phyloP scores from a whole-genome alignment of 768 basidiomycete species.

The Mycena indigotica region DNA sequence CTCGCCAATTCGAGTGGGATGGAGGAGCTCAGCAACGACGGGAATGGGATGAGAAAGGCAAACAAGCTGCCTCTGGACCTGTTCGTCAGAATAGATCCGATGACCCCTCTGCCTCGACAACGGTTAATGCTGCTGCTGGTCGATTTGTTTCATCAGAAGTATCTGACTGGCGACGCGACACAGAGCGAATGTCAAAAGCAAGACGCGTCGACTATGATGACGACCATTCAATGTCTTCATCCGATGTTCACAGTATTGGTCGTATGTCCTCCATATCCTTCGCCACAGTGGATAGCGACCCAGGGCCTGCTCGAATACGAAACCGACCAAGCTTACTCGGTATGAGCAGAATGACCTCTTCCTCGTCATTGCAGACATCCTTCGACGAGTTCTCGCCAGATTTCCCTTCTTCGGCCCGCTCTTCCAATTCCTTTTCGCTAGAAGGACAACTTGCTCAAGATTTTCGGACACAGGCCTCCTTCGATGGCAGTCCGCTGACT shows the following conservation, averaged over 20 bases:
- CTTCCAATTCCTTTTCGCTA: constrained; percentile 77
- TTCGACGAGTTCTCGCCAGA: constrained; percentile 75
- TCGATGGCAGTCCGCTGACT: constrained; percentile 59
- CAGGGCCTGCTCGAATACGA: constrained; percentile 71
- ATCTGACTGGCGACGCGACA: constrained; percentile 52
- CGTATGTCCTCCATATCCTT: constrained; percentile 80
- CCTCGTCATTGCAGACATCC: constrained; percentile 73
- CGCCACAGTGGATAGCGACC: constrained; percentile 84
- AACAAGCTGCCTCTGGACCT: constrained; percentile 60
- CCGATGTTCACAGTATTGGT: constrained; percentile 75
- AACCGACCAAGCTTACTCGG: constrained; percentile 63
- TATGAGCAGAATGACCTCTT: constrained; percentile 75
- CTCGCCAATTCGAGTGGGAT: constrained; percentile 68
- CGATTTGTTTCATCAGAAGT: constrained; percentile 45
- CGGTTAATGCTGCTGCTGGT: constrained; percentile 64
- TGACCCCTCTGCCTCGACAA: constrained; percentile 45
- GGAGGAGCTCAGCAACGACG: constrained; percentile 48
- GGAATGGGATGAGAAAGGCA: constrained; percentile 50
- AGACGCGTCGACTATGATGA: constrained; percentile 85
- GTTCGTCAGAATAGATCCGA: constrained; percentile 59
- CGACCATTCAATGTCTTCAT: constrained; percentile 89
- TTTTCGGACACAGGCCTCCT: constrained; percentile 70
- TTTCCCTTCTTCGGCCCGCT: constrained; percentile 70
- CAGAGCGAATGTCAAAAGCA: constrained; percentile 71
- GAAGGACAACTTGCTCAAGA: constrained; percentile 78